phyloP scores from a whole-genome alignment of 345 rosid species.

The Salix arbutifolia region DNA sequence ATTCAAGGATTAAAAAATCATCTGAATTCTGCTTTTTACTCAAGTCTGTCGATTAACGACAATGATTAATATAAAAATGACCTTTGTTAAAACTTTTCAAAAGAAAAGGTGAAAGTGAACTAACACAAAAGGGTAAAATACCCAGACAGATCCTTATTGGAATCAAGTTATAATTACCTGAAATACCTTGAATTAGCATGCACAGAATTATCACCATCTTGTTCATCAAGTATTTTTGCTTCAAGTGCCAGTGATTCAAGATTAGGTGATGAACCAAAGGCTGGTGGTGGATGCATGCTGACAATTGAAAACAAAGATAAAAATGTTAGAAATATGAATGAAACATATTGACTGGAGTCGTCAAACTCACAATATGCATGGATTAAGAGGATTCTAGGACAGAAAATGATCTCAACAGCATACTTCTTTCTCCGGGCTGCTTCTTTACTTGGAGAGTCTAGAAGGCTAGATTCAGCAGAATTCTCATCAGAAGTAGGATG shows the following conservation, averaged over 20 bases:
- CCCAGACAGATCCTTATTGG: neutral
- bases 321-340: conserved; percentile 18
- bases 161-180: conserved; percentile 40
- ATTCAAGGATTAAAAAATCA: conserved; percentile 11
- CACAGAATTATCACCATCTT: conserved; percentile 68
- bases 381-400: neutral
- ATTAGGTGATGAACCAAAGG: conserved; percentile 93
- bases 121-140: neutral
- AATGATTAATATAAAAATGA: neutral
- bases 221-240: conserved; percentile 37
- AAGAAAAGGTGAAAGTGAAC: neutral
- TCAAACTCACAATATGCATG: neutral
- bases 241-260: conserved; percentile 86
- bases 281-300: conserved; percentile 97
- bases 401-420: conserved; percentile 2
- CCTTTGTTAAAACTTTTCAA: neutral
- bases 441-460: conserved; percentile 27
- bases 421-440: conserved; percentile 48
- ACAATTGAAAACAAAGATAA: conserved; percentile 29
- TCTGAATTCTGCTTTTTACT: neutral
- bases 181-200: conserved; percentile 64
- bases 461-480: conserved; percentile 34
- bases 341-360: neutral
- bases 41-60: neutral
- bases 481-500: conserved; percentile 47